phyloP scores from a whole-genome alignment of 345 rosid genomes.

The Ailanthus altissimus region DNA sequence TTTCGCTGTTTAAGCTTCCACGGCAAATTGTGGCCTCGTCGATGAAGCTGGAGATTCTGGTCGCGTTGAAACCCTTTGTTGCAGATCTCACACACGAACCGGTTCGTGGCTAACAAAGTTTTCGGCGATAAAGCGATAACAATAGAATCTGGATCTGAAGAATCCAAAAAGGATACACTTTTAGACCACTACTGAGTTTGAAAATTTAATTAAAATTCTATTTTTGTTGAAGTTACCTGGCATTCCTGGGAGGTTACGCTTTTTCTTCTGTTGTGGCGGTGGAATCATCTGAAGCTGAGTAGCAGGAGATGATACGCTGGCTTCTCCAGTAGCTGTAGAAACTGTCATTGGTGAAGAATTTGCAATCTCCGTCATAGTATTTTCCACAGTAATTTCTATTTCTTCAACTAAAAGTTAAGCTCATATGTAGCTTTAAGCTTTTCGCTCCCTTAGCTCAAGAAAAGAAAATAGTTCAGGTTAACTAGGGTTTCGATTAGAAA shows the following conservation, averaged over 20 bases:
- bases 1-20: constrained; percentile 72
- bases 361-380: constrained; percentile 40
- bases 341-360: constrained; percentile 43
- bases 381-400: background rate
- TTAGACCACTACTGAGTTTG: background rate
- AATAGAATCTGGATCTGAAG: constrained; percentile 73
- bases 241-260: constrained; percentile 83
- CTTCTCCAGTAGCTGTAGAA: constrained; percentile 48
- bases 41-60: constrained; percentile 80
- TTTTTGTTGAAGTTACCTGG: constrained; percentile 48
- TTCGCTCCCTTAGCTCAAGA: background rate
- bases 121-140: constrained; percentile 72
- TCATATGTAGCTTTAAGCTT: background rate
- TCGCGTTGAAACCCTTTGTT: constrained; percentile 78
- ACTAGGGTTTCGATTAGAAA: constrained; percentile 4
- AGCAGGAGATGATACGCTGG: constrained; percentile 30
- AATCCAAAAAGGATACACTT: constrained; percentile 9
- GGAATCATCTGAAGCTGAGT: constrained; percentile 33
- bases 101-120: constrained; percentile 58
- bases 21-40: constrained; percentile 78
- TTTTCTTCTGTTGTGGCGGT: constrained; percentile 50
- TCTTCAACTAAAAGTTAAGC: constrained; percentile 13
- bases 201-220: background rate
- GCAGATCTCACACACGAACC: constrained; percentile 84
- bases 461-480: background rate